Evolutionary conservation across 1,284 basidiomycete species (phyloP), one percentile per base, ranked within the genome.

Genomic region (Ceratobasidium sp.): DNA sequence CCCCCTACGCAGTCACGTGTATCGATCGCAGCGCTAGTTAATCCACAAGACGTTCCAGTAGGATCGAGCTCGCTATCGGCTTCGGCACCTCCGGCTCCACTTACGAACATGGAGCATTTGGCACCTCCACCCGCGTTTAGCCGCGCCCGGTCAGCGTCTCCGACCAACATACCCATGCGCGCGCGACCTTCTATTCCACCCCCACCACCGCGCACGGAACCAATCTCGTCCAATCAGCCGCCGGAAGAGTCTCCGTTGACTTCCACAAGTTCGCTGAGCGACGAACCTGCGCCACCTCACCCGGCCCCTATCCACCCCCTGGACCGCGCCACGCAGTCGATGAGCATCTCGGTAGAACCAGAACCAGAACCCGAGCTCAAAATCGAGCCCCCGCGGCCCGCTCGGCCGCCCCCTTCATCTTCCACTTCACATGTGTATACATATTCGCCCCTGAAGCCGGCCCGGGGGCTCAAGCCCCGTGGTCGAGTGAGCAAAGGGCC

Each of bases 291-390:
- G 22, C 54, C 54, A 17, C 29, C 54, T 17, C 29, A 33, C 22
- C 54, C 24, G n/a, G 15, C 54, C 29, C 29, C 22, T 57, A 57
- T 57, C 54, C 29, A 29, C 17, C 17, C 17, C 33, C 57, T 15
- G 33, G 57, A 60, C 36, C 33, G n/a, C 24, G 54, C 53, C 6
- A 71, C 66, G n/a, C 27, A 33, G 54, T 71, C 66, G 17, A 71
- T 71, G 66, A 71, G 66, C 27, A 71, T 71, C 27, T 71, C 66
- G 11, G 54, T 59, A 44, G 66, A 71, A 27, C 66, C 66, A 22
- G 66, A 71, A 54, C 44, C 53, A 15, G 19, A 27, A 27, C 4
- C 22, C 17, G 57, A 29, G 24, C 54, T 24, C 29, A 31, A 41
- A 41, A 11, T 5, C 11, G 36, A 41, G 36, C 36, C 36, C 59